Evolutionary conservation across 108 stramenopile species (phyloP).

Genomic region (Skeletonema costatum): DNA sequence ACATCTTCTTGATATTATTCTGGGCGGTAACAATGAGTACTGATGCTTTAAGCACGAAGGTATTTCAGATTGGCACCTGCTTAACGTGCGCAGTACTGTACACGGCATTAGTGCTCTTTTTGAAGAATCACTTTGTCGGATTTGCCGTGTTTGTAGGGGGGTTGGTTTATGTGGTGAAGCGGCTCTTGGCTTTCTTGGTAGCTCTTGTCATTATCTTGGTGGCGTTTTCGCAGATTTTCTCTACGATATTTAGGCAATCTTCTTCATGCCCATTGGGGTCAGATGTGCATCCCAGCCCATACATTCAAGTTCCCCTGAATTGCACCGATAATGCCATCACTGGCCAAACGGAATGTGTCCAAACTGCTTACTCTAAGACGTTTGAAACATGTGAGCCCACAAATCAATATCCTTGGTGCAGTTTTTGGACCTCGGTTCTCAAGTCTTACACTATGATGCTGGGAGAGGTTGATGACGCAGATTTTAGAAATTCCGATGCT

Average conservation of each 20-base stretch:
- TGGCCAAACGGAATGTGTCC: background rate
- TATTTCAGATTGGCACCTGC: constrained; percentile 46
- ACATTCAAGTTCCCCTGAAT: background rate
- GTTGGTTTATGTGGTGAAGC: constrained; percentile 27
- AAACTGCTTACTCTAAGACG: background rate
- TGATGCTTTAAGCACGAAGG: background rate
- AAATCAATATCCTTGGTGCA: constrained; percentile 61
- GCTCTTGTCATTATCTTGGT: constrained; percentile 75
- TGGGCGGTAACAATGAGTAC: constrained; percentile 26
- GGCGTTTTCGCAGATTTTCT: constrained; percentile 84
- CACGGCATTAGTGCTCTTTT: constrained; percentile 33
- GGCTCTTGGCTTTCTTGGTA: constrained; percentile 36
- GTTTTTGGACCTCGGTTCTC: constrained; percentile 52
- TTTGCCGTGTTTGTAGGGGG: constrained; percentile 48
- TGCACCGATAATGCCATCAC: background rate
- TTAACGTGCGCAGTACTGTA: constrained; percentile 35
- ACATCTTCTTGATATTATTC: constrained; percentile 38
- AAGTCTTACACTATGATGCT: constrained; percentile 50
- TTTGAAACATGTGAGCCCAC: constrained; percentile 33
- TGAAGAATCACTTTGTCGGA: constrained; percentile 29
- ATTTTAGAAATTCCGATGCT: constrained; percentile 31
- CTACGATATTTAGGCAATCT: constrained; percentile 57
- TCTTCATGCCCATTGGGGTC: constrained; percentile 24
- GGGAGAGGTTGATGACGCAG: constrained; percentile 62
- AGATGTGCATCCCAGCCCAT: background rate